A percentile compares a stretch with the other conserved stretches of the same genome.
Conservation (phyloP, 2,329 filamentous ascomycete species). For the Sporothrix schenckii region DNA sequence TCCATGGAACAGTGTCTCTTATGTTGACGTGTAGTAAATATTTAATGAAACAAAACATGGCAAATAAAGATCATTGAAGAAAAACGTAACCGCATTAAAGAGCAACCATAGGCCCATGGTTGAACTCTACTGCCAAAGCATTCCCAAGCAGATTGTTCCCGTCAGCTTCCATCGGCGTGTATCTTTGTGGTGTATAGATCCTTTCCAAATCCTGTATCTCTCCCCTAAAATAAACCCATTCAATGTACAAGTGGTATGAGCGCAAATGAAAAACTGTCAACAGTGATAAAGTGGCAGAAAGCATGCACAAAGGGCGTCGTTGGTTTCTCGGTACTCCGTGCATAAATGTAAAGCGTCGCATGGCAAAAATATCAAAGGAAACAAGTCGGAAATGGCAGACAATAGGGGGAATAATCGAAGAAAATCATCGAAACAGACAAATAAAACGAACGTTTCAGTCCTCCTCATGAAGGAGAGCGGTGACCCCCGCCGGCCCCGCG, state of each 20-base stretch:
- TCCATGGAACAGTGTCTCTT: too few species aligned
- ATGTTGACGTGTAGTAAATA: too few species aligned
- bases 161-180: constrained; percentile 5
- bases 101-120: constrained; percentile 11
- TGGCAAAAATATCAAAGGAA: neutral
- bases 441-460: neutral
- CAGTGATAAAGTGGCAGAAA: neutral
- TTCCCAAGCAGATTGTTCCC: constrained; percentile 15
- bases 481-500: neutral
- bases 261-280: neutral
- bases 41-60: neutral
- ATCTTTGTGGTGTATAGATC: constrained; percentile 13
- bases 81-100: constrained; percentile 9
- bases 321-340: constrained; percentile 24
- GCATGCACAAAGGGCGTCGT: constrained; percentile 7
- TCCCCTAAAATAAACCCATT: constrained; percentile 1
- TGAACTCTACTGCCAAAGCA: constrained; percentile 10
- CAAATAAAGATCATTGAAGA: neutral
- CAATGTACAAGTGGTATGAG: constrained; percentile 18
- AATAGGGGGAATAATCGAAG: neutral
- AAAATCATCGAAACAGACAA: constrained; percentile 1
- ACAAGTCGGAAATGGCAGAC: constrained; percentile 1
- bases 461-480: constrained; percentile 2
- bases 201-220: constrained; percentile 7
- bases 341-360: constrained; percentile 14